Evolutionary conservation across 176 grass and related monocot species (phyloP), one percentile per base, ranked within the genome.

Genomic region (Musa troglodytarum): DNA sequence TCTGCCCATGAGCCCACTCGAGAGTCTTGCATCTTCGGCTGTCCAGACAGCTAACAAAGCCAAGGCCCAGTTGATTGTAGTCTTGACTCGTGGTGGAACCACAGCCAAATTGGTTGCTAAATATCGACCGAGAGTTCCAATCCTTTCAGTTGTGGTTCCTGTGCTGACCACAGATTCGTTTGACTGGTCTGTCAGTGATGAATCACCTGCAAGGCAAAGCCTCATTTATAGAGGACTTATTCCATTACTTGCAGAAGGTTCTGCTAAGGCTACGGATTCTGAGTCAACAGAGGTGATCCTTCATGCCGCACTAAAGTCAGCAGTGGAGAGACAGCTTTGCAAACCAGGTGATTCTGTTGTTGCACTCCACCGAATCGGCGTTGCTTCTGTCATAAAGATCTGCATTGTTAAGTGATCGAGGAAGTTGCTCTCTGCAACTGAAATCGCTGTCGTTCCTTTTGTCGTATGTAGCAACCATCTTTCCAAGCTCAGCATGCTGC

Each of bases 1-100:
- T 67, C 64, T 67, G 21, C 57, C 57, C 13, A 61, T 61, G 57
- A 61, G 57, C 57, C 57, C 57, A 15, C 17, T 61, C 19, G 57
- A 67, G 20, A 67, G 64, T 67, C 64, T 67, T 12, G 64, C 64
- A 67, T 67, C 64, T 11, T 67, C 64, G 26, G 64, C 64, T 67
- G 64, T 67, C 26, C 64, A 29, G 20, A 67, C 64, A 3, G 64
- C 64, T 1, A 67, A 11, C 23, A 67, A 67, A 10, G 64, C 64
- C 64, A 67, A 67, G 64, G 64, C 64, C 26, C 24, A 67, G 20
- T 22, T 67, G 64, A 67, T 67, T 16, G 20, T 67, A 29, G 64
- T 67, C 26, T 67, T 67, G 57, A 61, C 57, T 61, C 57, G 57
- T 10, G 57, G 57, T 21, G 57, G 57, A 1, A 61, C 57, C 8